Percentiles rank a stretch among this genome's conserved stretches.
phyloP scores from a whole-genome alignment of 345 rosid genomes.

The Litchi chinensis region DNA sequence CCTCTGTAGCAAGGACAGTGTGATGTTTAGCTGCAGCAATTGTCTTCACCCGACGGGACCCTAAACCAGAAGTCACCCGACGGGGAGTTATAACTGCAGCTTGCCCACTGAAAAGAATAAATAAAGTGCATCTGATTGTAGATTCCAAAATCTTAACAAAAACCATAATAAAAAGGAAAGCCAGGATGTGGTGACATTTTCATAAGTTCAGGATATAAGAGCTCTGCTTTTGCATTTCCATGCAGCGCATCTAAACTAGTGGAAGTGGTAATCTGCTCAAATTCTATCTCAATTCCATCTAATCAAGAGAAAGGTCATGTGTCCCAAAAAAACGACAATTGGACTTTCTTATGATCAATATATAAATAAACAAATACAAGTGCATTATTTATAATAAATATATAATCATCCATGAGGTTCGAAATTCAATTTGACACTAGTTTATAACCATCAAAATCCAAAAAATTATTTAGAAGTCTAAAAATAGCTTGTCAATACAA shows the following conservation, averaged over 20 bases:
- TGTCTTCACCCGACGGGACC: slow-evolving; percentile 82
- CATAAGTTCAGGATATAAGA: not conserved
- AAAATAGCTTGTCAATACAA: not conserved
- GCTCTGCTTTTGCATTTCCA: slow-evolving; percentile 4
- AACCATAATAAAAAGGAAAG: not conserved
- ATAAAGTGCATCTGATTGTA: slow-evolving; percentile 26
- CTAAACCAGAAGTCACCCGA: slow-evolving; percentile 81
- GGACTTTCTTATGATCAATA: not conserved
- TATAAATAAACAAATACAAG: not conserved
- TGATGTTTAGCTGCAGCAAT: slow-evolving; percentile 99
- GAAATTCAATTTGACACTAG: not conserved
- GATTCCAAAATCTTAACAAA: slow-evolving; percentile 11
- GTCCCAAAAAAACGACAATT: not conserved
- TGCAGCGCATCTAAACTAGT: not conserved
- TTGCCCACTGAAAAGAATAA: slow-evolving; percentile 77
- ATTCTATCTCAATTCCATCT: not conserved
- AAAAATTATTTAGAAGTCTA: not conserved
- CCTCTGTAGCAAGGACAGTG: slow-evolving; percentile 87
- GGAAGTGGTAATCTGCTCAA: not conserved
- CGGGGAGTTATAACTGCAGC: slow-evolving; percentile 99
- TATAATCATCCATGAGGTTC: not conserved
- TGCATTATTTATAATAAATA: too few relatives aligned
- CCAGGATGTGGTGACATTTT: not conserved
- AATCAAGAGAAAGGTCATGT: not conserved
- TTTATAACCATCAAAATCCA: not conserved